Conservation (phyloP, 2,329 filamentous ascomycete species). For the Pseudogymnoascus sp. region DNA sequence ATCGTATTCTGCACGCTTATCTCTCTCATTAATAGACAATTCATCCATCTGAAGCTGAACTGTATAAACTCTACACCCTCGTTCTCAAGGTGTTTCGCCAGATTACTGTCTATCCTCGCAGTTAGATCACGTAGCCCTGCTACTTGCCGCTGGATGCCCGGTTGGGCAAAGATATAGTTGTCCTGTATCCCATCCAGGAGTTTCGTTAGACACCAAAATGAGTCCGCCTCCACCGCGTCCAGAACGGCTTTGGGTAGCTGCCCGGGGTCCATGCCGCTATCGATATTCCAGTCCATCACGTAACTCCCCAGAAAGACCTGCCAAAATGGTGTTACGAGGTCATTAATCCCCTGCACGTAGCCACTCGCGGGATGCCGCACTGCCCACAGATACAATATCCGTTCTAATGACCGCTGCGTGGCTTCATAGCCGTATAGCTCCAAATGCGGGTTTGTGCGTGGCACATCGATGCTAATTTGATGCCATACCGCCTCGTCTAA, state of each 20-base stretch:
- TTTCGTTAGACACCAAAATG: constrained; percentile 97
- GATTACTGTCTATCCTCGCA: constrained; percentile 71
- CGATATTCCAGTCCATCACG: constrained; percentile 87
- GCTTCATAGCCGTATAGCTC: constrained; percentile 93
- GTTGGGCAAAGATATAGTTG: constrained; percentile 96
- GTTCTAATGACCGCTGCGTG: constrained; percentile 86
- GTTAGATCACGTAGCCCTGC: constrained; percentile 82
- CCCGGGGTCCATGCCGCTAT: constrained; percentile 92
- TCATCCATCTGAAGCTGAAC: constrained; percentile 99
- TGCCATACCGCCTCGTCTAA: constrained; percentile 98
- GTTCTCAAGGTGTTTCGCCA: constrained; percentile 81
- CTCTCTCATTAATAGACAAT: constrained; percentile 95
- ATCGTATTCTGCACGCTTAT: constrained; percentile 95
- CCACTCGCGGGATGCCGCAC: constrained; percentile 95
- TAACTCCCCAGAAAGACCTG: constrained; percentile 94
- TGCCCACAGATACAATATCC: constrained; percentile 95
- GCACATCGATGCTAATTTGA: constrained; percentile 97
- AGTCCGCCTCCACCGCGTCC: constrained; percentile 94
- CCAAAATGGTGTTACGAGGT: constrained; percentile 95
- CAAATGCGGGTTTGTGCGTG: constrained; percentile 90
- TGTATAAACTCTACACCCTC: constrained; percentile 98
- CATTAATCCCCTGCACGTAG: constrained; percentile 98
- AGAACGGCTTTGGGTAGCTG: constrained; percentile 84
- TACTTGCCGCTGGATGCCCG: constrained; percentile 92
- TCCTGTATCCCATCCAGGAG: constrained; percentile 98